Percentiles rank a stretch among this genome's conserved stretches.
phyloP scores from a whole-genome alignment of 2,329 filamentous ascomycete species.

The Phialemonium atrogriseum region DNA sequence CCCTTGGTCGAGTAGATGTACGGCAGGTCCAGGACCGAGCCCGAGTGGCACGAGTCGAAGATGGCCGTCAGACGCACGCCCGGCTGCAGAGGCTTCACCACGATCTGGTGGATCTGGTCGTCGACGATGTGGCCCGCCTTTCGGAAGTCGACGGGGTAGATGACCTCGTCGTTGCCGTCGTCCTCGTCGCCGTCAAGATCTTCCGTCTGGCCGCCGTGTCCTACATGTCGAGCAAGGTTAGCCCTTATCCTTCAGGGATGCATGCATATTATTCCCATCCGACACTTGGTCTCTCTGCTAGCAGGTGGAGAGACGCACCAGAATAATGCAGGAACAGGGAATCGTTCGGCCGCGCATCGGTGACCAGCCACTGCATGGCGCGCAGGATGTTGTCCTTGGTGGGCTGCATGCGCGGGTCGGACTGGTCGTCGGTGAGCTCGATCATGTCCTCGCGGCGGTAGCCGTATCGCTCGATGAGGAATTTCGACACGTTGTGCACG shows the following conservation, averaged over 20 bases:
- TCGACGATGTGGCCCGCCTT: constrained; percentile 66
- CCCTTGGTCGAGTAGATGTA: constrained; percentile 77
- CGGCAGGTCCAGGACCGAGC: constrained; percentile 67
- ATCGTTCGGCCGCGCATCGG: constrained; percentile 63
- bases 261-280: too few species aligned
- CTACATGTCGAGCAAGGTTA: too few species aligned
- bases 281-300: too few species aligned
- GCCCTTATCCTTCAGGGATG: too few species aligned
- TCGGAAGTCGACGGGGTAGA: constrained; percentile 69
- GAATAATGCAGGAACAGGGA: constrained; percentile 73
- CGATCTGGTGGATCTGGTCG: constrained; percentile 68
- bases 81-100: constrained; percentile 68
- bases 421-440: constrained; percentile 66
- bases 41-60: constrained; percentile 76
- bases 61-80: constrained; percentile 81
- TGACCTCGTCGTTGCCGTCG: constrained; percentile 70
- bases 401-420: constrained; percentile 60
- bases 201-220: constrained; percentile 68
- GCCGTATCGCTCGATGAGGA: constrained; percentile 57
- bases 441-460: constrained; percentile 78
- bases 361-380: constrained; percentile 69
- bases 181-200: constrained; percentile 70
- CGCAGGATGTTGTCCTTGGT: constrained; percentile 69
- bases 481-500: constrained; percentile 66
- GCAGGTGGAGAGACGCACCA: constrained; percentile 29